Conservation (phyloP, 2,329 filamentous ascomycete genomes). For the Sporothrix globosa region DNA sequence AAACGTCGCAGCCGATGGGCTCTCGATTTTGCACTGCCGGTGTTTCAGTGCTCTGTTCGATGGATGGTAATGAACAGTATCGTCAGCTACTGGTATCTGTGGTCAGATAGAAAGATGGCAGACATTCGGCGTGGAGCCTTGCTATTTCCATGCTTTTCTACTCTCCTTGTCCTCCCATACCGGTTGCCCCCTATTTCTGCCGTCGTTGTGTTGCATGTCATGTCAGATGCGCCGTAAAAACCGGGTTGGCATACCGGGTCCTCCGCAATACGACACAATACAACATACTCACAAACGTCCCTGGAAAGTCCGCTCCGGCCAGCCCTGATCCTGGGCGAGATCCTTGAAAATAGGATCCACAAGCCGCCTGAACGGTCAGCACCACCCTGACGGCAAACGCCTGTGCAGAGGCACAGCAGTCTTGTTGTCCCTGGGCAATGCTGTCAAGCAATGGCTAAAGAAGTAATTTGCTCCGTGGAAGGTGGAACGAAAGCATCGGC, state of each 20-base stretch:
- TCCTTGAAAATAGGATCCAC: neutral
- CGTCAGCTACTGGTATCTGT: too few species aligned
- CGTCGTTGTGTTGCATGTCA: neutral
- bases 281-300: neutral
- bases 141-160: too few species aligned
- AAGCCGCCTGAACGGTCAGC: neutral
- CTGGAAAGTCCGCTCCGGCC: neutral
- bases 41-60: neutral
- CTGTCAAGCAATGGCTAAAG: neutral
- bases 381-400: too few species aligned
- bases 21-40: conserved; percentile 16
- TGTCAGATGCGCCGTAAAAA: too few species aligned
- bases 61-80: neutral
- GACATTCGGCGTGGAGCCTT: too few species aligned
- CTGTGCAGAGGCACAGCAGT: neutral
- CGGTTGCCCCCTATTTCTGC: neutral
- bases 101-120: neutral
- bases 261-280: too few species aligned
- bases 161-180: too few species aligned
- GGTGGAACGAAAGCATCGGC: too few species aligned
- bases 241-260: too few species aligned
- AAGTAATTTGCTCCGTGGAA: too few species aligned
- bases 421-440: neutral
- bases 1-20: conserved; percentile 5
- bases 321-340: neutral